Base-by-base conservation (phyloP, 768 basidiomycete species). In the Boletus fagicola region DNA sequence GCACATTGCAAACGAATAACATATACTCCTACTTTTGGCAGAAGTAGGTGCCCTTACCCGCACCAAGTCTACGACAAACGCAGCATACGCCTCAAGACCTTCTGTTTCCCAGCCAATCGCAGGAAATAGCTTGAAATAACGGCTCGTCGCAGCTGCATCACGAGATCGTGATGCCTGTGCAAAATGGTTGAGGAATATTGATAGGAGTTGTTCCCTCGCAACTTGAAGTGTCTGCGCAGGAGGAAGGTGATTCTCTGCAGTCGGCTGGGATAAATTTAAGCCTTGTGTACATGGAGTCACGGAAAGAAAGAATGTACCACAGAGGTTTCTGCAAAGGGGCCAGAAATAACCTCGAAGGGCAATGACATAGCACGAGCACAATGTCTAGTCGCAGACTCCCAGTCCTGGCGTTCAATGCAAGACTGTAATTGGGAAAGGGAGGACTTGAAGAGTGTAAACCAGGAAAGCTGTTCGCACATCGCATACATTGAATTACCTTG, bases 101-200 rank as follows among this genome's bases (percentile, higher is more conserved):
- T 96, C 91, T 11, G 79, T 76, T 72, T 98, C 94, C 82, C 93
- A 97, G 7, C 93, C 94, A 51, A 99, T 94, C 4, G 87, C 86
- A 5, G 97, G 97, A 72, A 98, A 99, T 3, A 99, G 78, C 71
- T 98, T 94, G 81, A 99, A 99, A 75, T 91, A 98, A 13, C 97
- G 86, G 64, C 87, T 94, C 2, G 91, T 94, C 1, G 87, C 86
- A 15, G 86, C 86, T 26, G 94, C 88, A 73, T 98, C 93, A 28
- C 91, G 83, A 15, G 84, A 81, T 22, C 77, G 79, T 5, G 93
- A 92, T 1, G 96, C 97, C 54, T 85, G 78, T 43, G 86, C 82
- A 68, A 99, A 99, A 50, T 88, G 83, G n/a, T 76, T 76, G 33
- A 80, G 80, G 73, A 98, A 98, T 36, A 90, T 83, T 12, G 79